Percentiles rank a stretch among this genome's conserved stretches.
Evolutionary conservation across 179 eudicot genomes (phyloP).

Genomic region (Spergularia azorica): DNA sequence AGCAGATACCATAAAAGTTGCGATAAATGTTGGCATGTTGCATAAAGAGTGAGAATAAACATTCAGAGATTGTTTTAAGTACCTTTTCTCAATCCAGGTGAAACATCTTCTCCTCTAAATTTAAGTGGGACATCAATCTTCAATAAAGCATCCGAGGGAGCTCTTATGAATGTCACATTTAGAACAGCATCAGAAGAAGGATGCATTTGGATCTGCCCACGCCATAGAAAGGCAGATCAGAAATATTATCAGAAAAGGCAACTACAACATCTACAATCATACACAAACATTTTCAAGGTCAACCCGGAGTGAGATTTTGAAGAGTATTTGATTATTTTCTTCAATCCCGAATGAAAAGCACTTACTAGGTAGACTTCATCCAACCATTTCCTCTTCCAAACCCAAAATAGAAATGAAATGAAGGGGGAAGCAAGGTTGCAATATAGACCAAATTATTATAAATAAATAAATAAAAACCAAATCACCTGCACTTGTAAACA

Average conservation of each 20-base stretch:
- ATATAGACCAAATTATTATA: neutral
- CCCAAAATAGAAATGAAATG: neutral
- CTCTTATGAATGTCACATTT: slow-evolving; percentile 89
- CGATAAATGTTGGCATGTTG: no score
- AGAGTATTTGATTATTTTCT: neutral
- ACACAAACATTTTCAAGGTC: neutral
- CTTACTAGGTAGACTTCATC: neutral
- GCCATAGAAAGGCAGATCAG: slow-evolving; percentile 14
- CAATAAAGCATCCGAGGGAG: slow-evolving; percentile 85
- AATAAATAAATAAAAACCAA: neutral
- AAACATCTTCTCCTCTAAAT: slow-evolving; percentile 93
- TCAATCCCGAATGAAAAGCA: neutral
- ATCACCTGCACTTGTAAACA: no score
- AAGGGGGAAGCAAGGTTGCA: neutral
- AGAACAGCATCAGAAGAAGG: slow-evolving; percentile 74
- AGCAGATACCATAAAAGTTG: neutral
- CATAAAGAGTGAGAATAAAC: neutral
- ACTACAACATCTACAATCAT: neutral
- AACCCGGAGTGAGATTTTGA: neutral
- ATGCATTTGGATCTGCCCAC: slow-evolving; percentile 72
- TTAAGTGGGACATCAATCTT: slow-evolving; percentile 91
- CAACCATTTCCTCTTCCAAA: neutral
- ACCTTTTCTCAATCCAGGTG: slow-evolving; percentile 95
- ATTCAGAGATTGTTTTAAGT: slow-evolving; percentile 1
- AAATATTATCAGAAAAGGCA: neutral